phyloP scores from a whole-genome alignment of 345 rosid species.

The Pseudoturritis turrita region DNA sequence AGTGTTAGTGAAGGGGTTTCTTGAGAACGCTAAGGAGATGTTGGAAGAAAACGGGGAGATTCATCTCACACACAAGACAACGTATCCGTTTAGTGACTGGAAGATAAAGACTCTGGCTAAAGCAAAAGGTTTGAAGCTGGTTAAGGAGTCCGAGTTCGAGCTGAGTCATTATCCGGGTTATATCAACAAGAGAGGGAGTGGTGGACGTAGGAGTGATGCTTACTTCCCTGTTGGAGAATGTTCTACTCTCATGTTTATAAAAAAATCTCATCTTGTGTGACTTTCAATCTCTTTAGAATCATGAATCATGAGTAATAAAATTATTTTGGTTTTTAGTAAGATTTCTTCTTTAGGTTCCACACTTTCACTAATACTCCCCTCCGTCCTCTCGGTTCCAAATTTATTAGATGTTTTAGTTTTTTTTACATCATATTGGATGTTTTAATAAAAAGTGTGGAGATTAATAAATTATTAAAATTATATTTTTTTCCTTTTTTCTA shows the following conservation, averaged over 20 bases:
- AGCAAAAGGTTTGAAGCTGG: conserved; percentile 32
- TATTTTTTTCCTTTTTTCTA: no score
- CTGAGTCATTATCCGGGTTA: conserved; percentile 45
- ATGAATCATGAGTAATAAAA: not conserved
- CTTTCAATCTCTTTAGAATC: not conserved
- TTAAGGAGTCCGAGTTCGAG: conserved; percentile 21
- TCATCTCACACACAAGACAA: conserved; percentile 55
- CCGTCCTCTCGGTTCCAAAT: no score
- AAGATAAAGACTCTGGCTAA: conserved; percentile 30
- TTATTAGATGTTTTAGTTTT: no score
- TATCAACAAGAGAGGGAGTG: conserved; percentile 46
- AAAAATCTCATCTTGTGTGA: not conserved
- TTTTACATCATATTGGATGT: no score
- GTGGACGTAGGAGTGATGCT: conserved; percentile 24
- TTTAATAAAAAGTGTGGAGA: no score
- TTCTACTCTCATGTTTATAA: conserved; percentile 27
- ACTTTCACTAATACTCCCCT: not conserved
- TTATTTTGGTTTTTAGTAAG: not conserved
- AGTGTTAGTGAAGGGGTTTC: conserved; percentile 38
- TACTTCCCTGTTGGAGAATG: conserved; percentile 23
- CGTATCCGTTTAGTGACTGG: conserved; percentile 45
- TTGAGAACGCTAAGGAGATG: conserved; percentile 43
- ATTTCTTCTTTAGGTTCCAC: not conserved
- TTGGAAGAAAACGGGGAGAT: conserved; percentile 41
- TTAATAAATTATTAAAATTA: no score